Conservation (phyloP, 2,329 filamentous ascomycete genomes). For the Colletotrichum nymphaeae region DNA sequence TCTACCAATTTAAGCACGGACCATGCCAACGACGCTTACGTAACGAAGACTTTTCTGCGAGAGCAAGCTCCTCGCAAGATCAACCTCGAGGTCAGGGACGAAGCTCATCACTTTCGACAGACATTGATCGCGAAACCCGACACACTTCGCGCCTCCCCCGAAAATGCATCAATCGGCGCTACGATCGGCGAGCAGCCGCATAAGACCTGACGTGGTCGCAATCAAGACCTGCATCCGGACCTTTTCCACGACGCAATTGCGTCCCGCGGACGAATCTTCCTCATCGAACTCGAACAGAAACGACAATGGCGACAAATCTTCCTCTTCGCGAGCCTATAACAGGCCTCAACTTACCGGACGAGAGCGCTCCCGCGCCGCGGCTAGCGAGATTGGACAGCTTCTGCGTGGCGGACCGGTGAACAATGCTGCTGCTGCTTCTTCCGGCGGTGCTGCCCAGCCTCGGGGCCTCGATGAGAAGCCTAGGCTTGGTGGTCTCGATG, state of each 20-base stretch:
- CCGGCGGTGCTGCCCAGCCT: slow-evolving; percentile 31
- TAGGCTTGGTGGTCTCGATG: no score
- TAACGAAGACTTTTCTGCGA: slow-evolving; percentile 30
- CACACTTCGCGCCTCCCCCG: slow-evolving; percentile 8
- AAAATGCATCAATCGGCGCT: slow-evolving; percentile 52
- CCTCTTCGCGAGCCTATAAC: background rate
- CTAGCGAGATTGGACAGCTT: slow-evolving; percentile 48
- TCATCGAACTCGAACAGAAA: slow-evolving; percentile 26
- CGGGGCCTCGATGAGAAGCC: slow-evolving; percentile 4
- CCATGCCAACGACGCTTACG: slow-evolving; percentile 4
- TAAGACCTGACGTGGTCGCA: slow-evolving; percentile 45
- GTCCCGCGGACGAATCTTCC: slow-evolving; percentile 41
- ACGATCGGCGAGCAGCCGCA: slow-evolving; percentile 50
- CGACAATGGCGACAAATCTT: slow-evolving; percentile 13
- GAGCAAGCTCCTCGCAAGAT: slow-evolving; percentile 7
- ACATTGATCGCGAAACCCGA: slow-evolving; percentile 13
- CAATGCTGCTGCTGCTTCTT: slow-evolving; percentile 25
- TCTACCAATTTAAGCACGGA: background rate
- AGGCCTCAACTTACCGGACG: slow-evolving; percentile 40
- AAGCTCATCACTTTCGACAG: slow-evolving; percentile 7
- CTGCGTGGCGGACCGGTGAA: slow-evolving; percentile 33
- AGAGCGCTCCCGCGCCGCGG: slow-evolving; percentile 47
- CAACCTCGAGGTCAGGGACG: background rate
- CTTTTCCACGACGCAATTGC: slow-evolving; percentile 53
- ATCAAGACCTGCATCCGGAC: slow-evolving; percentile 48